phyloP scores from a whole-genome alignment of 108 stramenopile species.

The Nitzschia sp. region DNA sequence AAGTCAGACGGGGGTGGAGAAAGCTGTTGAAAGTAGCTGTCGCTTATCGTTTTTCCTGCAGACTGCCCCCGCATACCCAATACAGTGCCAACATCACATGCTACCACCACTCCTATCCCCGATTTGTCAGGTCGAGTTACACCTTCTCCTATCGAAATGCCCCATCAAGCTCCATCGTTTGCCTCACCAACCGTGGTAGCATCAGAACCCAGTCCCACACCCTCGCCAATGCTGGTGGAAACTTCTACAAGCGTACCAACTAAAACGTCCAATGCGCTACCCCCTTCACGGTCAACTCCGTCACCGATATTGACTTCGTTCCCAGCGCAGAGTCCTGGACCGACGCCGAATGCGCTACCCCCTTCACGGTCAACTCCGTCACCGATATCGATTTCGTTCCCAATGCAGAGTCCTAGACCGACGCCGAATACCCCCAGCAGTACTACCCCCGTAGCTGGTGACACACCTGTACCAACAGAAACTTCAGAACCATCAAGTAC shows the following conservation, averaged over 20 bases:
- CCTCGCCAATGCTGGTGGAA: no score
- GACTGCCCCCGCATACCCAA: not conserved
- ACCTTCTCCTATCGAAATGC: no score
- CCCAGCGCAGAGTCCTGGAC: not conserved
- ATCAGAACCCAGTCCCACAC: no score
- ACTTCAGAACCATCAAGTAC: not conserved
- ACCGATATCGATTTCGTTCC: not conserved
- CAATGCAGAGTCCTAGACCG: not conserved
- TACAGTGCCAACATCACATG: not conserved
- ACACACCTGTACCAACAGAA: not conserved
- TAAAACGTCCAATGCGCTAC: no score
- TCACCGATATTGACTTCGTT: not conserved
- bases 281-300: not conserved
- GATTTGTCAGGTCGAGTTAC: not conserved
- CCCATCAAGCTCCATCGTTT: no score
- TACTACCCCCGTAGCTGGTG: not conserved
- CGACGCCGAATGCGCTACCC: no score
- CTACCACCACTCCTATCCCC: not conserved
- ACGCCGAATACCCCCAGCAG: not conserved
- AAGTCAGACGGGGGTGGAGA: no score
- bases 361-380: not conserved
- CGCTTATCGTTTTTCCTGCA: not conserved
- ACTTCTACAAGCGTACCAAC: no score
- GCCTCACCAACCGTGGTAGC: no score
- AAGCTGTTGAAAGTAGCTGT: no score